Evolutionary conservation across 148 eudicot genomes (phyloP), one percentile per base, ranked within the genome.

Genomic region (Chenopodium formosanum): DNA sequence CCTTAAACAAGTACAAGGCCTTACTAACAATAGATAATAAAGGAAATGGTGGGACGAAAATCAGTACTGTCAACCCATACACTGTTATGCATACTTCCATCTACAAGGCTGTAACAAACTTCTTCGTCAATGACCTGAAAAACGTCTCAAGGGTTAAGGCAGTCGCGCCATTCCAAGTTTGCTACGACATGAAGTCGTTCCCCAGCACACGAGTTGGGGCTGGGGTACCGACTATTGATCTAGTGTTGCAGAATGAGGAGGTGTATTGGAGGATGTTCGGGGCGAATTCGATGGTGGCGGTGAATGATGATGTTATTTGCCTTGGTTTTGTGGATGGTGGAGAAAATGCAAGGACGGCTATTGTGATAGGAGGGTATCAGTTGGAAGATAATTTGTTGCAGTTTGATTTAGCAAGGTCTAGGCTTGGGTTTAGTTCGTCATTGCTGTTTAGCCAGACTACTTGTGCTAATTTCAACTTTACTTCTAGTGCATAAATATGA

Each of bases 401-500:
- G 85, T 90, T 92, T 81, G 95, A 92, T 90, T 22, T 91, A 60
- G 94, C 91, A 0, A 48, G 83, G 16, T 87, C 90, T 10, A 90
- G 89, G 75, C 65, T 93, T 32, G 97, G 97, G 63, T 90, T 92
- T 75, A 91, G 87, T 53, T 74, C 83, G 14, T 75, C 91, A 3
- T 85, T 93, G 76, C 17, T 87, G 76, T 82, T 82, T 9, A 76
- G 86, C 25, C 85, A 23, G 50, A 93, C 95, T 27, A 90, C 87
- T 19, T 93, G 97, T 79, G 86, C 86, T 76, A 92, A 90, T 85
- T 93, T 93, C 83, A 92, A 93, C 78, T 93, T 93, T 76, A 93
- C 97, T 1, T 85, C 93, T 58, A 47, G 50, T 53, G 60, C 53
- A 50, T 50, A 12, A 53, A 14, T 1, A 47, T 8, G 50, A 47